These are phyloP conservation scores for Camelina sativa DNA, from an alignment of 345 rosid genomes.

Conservation along the genomic window DNA sequence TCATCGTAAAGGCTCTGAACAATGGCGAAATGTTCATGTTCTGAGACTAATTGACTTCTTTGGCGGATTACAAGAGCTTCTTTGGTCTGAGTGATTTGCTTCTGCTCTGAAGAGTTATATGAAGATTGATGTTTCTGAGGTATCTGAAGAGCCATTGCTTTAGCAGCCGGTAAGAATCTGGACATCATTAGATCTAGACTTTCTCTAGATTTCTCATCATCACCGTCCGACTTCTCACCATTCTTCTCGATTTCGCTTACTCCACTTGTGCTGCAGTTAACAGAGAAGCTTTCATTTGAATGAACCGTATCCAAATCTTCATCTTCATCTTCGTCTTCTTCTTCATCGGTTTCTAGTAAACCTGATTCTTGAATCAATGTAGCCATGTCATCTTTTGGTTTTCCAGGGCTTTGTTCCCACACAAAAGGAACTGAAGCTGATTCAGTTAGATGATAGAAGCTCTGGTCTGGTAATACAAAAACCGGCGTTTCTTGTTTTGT, in stretches of 20 bases:
- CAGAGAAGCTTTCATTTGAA: constrained; percentile 57
- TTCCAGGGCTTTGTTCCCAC: constrained; percentile 94
- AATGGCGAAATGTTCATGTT: constrained; percentile 43
- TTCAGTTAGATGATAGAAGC: constrained; percentile 76
- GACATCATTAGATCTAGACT: constrained; percentile 86
- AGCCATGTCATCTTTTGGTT: constrained; percentile 54
- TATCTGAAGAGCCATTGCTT: constrained; percentile 78
- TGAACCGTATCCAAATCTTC: constrained; percentile 71
- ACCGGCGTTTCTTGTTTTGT: constrained; percentile 36
- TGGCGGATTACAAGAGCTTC: constrained; percentile 42
- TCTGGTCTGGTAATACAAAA: constrained; percentile 46
- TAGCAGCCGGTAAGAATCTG: constrained; percentile 96
- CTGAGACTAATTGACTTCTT: constrained; percentile 44
- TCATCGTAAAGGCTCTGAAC: constrained; percentile 49
- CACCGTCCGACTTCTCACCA: constrained; percentile 45
- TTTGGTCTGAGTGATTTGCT: constrained; percentile 52
- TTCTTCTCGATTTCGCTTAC: constrained; percentile 44
- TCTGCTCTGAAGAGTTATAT: constrained; percentile 55
- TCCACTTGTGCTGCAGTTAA: constrained; percentile 69
- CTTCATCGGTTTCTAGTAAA: constrained; percentile 44
- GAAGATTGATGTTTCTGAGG: constrained; percentile 55
- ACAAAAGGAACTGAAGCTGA: constrained; percentile 84
- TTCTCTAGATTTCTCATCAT: constrained; percentile 39
- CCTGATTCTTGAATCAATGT: constrained; percentile 44
- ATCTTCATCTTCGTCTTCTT: constrained; percentile 21